Evolutionary conservation across 768 basidiomycete species (phyloP).

Genomic region (Russula abietina): DNA sequence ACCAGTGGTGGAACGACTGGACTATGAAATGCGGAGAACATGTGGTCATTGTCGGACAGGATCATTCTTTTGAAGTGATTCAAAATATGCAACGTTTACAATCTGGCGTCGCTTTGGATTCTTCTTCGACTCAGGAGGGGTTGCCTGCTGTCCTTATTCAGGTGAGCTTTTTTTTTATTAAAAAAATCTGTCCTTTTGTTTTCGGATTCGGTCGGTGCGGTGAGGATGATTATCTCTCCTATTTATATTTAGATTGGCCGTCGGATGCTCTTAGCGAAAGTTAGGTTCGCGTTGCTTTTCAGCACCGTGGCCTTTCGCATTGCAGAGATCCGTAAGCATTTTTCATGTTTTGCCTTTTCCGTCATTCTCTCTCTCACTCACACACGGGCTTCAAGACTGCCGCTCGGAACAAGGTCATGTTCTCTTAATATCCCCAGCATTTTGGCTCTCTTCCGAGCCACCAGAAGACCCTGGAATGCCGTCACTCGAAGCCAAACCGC

Average conservation of each 20-base stretch:
- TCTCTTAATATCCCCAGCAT: constrained; percentile 12
- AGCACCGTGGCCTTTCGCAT: constrained; percentile 5
- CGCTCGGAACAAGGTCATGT: constrained; percentile 1
- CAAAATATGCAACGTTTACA: constrained; percentile 5
- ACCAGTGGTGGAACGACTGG: constrained; percentile 18
- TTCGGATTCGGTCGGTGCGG: no score
- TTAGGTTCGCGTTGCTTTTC: constrained; percentile 14
- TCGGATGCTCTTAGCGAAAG: constrained; percentile 11
- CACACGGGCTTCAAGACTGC: constrained; percentile 6
- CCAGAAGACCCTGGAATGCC: neutral
- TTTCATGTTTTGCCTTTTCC: neutral
- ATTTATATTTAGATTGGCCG: constrained; percentile 9
- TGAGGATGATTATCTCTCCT: neutral
- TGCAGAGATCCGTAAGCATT: constrained; percentile 9
- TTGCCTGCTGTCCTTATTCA: constrained; percentile 10
- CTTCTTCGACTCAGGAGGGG: constrained; percentile 13
- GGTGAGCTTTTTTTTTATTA: constrained; percentile 5
- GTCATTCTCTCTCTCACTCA: neutral
- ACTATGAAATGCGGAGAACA: constrained; percentile 1
- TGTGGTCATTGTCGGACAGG: constrained; percentile 10
- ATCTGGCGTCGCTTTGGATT: constrained; percentile 9
- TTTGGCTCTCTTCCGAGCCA: constrained; percentile 4
- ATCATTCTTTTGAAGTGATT: constrained; percentile 1
- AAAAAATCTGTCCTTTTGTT: neutral
- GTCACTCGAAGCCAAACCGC: constrained; percentile 7